phyloP scores from a whole-genome alignment of 1,139 yeast species.

The Suhomyces atakaporum region DNA sequence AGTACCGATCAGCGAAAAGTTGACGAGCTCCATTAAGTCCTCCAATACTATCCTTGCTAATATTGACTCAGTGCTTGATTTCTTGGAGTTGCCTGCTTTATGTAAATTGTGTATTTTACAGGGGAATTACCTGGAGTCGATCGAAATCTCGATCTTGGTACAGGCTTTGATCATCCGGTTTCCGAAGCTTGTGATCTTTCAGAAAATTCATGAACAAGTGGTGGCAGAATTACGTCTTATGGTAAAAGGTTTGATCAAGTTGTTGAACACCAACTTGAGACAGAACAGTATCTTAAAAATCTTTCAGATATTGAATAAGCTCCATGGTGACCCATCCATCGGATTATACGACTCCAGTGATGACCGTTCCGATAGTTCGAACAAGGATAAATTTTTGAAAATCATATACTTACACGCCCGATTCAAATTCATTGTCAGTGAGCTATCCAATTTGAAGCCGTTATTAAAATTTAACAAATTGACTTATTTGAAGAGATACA shows the following conservation, averaged over 20 bases:
- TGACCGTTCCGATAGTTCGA: slow-evolving; percentile 29
- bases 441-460: slow-evolving; percentile 59
- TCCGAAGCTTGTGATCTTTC: slow-evolving; percentile 60
- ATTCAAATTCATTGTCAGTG: slow-evolving; percentile 58
- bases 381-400: slow-evolving; percentile 37
- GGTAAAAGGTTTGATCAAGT: slow-evolving; percentile 65
- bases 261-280: slow-evolving; percentile 74
- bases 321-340: slow-evolving; percentile 21
- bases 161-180: slow-evolving; percentile 68
- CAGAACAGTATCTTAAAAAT: slow-evolving; percentile 78
- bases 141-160: slow-evolving; percentile 73
- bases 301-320: slow-evolving; percentile 70
- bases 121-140: slow-evolving; percentile 87
- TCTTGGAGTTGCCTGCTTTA: slow-evolving; percentile 80
- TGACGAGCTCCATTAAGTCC: slow-evolving; percentile 24
- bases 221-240: slow-evolving; percentile 60
- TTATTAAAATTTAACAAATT: slow-evolving; percentile 54
- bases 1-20: slow-evolving; percentile 25
- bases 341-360: slow-evolving; percentile 5
- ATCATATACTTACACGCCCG: slow-evolving; percentile 57
- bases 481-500: slow-evolving; percentile 71
- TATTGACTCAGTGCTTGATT: slow-evolving; percentile 72
- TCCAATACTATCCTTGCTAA: slow-evolving; percentile 53
- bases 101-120: slow-evolving; percentile 81
- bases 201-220: slow-evolving; percentile 55